Evolutionary conservation across 148 eudicot species (phyloP), one percentile per base, ranked within the genome.

Genomic region (Chenopodium berlandieri): DNA sequence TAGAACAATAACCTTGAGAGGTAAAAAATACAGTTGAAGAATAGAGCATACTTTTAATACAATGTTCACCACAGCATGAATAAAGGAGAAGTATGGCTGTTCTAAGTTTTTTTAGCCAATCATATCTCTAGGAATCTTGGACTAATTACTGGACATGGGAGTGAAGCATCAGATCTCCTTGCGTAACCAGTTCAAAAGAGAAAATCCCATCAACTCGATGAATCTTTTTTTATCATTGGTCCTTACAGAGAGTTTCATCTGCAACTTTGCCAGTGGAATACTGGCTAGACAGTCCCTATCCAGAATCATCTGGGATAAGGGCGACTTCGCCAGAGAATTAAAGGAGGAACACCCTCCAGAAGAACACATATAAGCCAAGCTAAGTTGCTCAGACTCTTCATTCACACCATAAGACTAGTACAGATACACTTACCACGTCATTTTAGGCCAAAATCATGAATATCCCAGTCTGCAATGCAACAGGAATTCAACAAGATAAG

Each of bases 61-160:
- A 25, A 0, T 13, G 54, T 23, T 14, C 64, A 63, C 82, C 78
- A 80, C 56, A 16, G 52, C 44, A 48, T 63, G 62, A 46, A 64
- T 46, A 22, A 22, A n/a, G 23, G 9, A 32, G 56, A 67, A 75
- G 56, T 16, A 75, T 75, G 76, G 22, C 54, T 71, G 16, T 13
- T 48, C 32, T 22, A 22, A 64, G 20, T 12, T 23, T 72, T 40
- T 19, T 62, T 83, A 79, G 76, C 83, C 88, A 85, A 52, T 31
- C 83, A 22, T 85, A 71, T 25, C 44, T 44, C 48, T 52, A 70
- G 44, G 85, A 82, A 82, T 79, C 78, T 76, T 79, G 72, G 44
- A 82, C 44, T 25, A 20, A 66, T 58, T 79, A 78, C 71, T 56
- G 10, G 76, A 47, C 50, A 74, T 66, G 70, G 37, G 22, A 48